Evolutionary conservation across 208 protist species (phyloP).

Genomic region (Leishmania guyanensis): DNA sequence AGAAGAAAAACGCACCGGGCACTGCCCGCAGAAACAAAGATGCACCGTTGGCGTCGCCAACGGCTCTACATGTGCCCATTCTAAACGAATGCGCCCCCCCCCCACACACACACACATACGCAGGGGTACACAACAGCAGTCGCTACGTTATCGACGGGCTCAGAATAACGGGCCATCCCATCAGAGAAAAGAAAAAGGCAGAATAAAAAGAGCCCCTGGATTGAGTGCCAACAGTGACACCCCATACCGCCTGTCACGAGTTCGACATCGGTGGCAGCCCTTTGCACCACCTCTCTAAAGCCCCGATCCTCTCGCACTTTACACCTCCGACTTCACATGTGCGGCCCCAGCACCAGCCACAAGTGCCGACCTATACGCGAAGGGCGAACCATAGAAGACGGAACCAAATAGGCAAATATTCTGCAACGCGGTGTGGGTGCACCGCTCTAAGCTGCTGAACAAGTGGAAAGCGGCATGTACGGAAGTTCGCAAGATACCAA

Average conservation of each 20-base stretch:
- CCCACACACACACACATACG: not conserved
- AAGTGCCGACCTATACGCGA: not conserved
- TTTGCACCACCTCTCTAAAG: not conserved
- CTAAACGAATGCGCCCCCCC: not conserved
- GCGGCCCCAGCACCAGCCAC: not conserved
- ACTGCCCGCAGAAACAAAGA: not conserved
- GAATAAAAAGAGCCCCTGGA: not conserved
- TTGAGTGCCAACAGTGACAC: not conserved
- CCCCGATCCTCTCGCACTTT: not conserved
- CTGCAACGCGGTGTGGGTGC: not conserved
- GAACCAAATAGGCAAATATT: not conserved
- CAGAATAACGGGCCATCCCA: not conserved
- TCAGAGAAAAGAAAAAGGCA: not conserved
- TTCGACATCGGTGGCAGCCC: not conserved
- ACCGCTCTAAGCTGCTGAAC: not conserved
- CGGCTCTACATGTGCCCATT: not conserved
- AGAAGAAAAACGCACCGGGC: not conserved
- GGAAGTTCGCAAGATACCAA: not conserved
- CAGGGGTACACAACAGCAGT: not conserved
- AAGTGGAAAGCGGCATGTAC: not conserved
- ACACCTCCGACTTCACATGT: not conserved
- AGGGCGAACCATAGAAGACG: not conserved
- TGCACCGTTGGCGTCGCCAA: not conserved
- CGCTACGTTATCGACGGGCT: not conserved
- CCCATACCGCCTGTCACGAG: not conserved